Evolutionary conservation across 2,329 filamentous ascomycete species (phyloP).

Genomic region (Penicillium hesseltinei): DNA sequence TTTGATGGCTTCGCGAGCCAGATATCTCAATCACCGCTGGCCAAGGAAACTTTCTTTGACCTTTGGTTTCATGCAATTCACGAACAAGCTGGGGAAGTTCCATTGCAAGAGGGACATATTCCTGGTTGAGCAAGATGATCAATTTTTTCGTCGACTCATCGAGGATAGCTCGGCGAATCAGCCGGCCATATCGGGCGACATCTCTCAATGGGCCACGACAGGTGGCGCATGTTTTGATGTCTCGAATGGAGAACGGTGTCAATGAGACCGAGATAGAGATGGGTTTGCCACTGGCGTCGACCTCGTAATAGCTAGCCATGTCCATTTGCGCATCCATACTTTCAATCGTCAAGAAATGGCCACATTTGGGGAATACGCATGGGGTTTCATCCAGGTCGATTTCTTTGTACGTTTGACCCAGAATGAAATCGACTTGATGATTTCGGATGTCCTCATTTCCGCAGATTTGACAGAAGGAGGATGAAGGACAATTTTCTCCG

Average conservation of each 20-base stretch:
- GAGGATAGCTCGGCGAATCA: conserved; percentile 59
- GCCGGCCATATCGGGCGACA: conserved; percentile 60
- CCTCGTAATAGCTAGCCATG: conserved; percentile 41
- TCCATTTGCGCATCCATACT: conserved; percentile 63
- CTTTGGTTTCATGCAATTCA: conserved; percentile 22
- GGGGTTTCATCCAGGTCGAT: conserved; percentile 60
- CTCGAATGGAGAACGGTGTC: conserved; percentile 51
- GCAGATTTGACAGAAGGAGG: conserved; percentile 58
- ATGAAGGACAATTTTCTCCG: conserved; percentile 59
- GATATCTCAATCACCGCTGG: conserved; percentile 6
- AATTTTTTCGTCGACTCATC: conserved; percentile 66
- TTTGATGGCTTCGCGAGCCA: conserved; percentile 23
- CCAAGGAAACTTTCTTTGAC: background rate
- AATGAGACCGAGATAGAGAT: conserved; percentile 29
- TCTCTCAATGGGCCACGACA: conserved; percentile 61
- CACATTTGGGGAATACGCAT: conserved; percentile 61
- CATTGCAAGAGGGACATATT: conserved; percentile 44
- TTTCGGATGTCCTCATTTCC: conserved; percentile 43
- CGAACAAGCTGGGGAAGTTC: conserved; percentile 28
- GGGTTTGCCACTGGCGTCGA: conserved; percentile 27
- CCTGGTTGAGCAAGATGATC: conserved; percentile 52
- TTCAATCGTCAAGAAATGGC: conserved; percentile 60
- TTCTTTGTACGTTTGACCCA: conserved; percentile 55
- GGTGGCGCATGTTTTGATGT: conserved; percentile 55
- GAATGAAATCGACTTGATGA: conserved; percentile 57